phyloP scores from a whole-genome alignment of 1,139 yeast species.

The Lodderomyces beijingensis region DNA sequence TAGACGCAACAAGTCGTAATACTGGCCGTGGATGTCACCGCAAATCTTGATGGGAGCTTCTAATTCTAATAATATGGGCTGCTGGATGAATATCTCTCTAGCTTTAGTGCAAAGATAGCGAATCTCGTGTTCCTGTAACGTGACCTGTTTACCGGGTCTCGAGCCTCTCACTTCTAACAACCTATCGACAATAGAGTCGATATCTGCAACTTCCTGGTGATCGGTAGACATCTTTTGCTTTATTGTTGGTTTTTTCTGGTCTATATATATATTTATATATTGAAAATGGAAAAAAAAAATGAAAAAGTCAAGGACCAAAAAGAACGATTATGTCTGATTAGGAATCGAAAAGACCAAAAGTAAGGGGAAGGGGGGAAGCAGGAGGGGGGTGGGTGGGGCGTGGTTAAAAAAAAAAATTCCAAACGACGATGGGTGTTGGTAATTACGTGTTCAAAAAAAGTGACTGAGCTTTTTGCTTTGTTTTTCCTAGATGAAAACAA shows the following conservation, averaged over 20 bases:
- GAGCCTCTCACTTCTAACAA: slow-evolving; percentile 96
- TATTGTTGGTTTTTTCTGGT: neutral
- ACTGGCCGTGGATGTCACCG: slow-evolving; percentile 98
- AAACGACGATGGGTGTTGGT: too few species aligned
- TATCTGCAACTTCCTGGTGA: slow-evolving; percentile 81
- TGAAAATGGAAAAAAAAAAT: too few species aligned
- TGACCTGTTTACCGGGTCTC: slow-evolving; percentile 96
- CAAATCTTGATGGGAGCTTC: slow-evolving; percentile 94
- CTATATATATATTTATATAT: neutral
- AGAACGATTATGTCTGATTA: too few species aligned
- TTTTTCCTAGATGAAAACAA: too few species aligned
- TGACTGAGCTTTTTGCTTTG: too few species aligned
- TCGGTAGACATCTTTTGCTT: slow-evolving; percentile 32
- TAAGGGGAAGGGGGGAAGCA: slow-evolving; percentile 1
- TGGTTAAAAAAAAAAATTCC: too few species aligned
- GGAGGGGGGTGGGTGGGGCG: slow-evolving; percentile 1
- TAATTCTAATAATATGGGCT: slow-evolving; percentile 88
- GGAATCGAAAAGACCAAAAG: too few species aligned
- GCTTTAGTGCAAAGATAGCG: slow-evolving; percentile 96
- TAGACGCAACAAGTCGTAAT: slow-evolving; percentile 88
- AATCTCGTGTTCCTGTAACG: slow-evolving; percentile 89
- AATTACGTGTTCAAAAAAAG: too few species aligned
- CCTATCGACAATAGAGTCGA: slow-evolving; percentile 95
- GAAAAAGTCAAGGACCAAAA: neutral
- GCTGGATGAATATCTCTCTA: slow-evolving; percentile 94